These are phyloP conservation scores for Aquilaria sinensis DNA, from an alignment of 345 rosid genomes.

Conservation along the genomic window DNA sequence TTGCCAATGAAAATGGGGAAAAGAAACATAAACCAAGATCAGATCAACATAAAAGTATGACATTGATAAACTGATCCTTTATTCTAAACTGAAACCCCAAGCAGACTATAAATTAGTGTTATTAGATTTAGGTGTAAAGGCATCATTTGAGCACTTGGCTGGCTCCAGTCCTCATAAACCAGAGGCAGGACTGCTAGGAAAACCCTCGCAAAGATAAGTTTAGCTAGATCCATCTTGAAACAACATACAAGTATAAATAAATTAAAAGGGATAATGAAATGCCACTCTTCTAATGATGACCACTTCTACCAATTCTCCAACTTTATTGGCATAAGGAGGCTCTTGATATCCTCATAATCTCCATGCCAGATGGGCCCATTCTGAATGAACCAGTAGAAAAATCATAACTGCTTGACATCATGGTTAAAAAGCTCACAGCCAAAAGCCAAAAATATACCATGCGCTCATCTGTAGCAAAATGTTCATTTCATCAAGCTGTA, in stretches of 20 bases:
- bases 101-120: not conserved
- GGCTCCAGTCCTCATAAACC: not conserved
- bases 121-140: too few relatives aligned
- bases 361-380: not conserved
- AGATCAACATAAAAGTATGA: conserved; percentile 2
- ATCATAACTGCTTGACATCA: not conserved
- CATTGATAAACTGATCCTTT: conserved; percentile 1
- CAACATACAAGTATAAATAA: not conserved
- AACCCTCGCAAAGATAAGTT: not conserved
- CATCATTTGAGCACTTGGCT: too few relatives aligned
- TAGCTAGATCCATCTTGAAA: conserved; percentile 4
- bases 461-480: too few relatives aligned
- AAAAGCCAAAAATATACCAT: too few relatives aligned
- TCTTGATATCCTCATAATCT: not conserved
- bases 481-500: too few relatives aligned
- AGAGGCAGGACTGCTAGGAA: conserved; percentile 5
- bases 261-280: not conserved
- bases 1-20: conserved; percentile 9
- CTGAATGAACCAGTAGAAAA: conserved; percentile 1
- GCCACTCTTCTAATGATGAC: not conserved
- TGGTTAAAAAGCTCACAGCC: too few relatives aligned
- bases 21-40: conserved; percentile 1
- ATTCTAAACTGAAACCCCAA: not conserved
- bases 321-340: not conserved
- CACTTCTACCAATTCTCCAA: not conserved